These are phyloP conservation scores for Setaria italica DNA, from an alignment of 202 grass and related monocot genomes.

Conservation along the genomic window DNA sequence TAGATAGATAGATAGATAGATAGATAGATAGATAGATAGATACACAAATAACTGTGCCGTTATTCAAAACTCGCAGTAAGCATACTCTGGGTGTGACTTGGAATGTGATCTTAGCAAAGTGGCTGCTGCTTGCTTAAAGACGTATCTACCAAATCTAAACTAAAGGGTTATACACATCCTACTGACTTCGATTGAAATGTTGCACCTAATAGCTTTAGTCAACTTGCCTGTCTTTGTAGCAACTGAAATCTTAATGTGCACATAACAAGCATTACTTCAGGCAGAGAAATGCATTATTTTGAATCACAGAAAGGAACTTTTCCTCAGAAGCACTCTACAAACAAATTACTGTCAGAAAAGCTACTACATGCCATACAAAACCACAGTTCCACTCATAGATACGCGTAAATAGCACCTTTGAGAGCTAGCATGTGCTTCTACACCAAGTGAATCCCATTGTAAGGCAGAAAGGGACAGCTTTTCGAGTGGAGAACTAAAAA, in stretches of 20 bases:
- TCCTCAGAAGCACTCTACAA: slow-evolving; percentile 12
- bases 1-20: slow-evolving; percentile 32
- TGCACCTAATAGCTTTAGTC: slow-evolving; percentile 56
- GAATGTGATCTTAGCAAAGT: slow-evolving; percentile 33
- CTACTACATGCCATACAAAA: slow-evolving; percentile 24
- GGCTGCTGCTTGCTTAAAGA: slow-evolving; percentile 39
- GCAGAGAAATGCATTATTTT: slow-evolving; percentile 37
- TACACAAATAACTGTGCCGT: slow-evolving; percentile 20
- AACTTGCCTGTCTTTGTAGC: slow-evolving; percentile 46
- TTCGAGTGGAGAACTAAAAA: slow-evolving; percentile 29
- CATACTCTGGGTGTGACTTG: slow-evolving; percentile 29
- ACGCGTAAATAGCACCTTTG: not conserved
- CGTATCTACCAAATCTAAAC: slow-evolving; percentile 32
- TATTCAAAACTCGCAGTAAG: slow-evolving; percentile 27
- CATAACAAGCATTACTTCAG: slow-evolving; percentile 52
- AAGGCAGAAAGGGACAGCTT: slow-evolving; percentile 35
- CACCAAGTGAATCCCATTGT: slow-evolving; percentile 44
- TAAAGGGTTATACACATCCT: slow-evolving; percentile 20
- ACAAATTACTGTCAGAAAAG: slow-evolving; percentile 28
- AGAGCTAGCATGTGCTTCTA: slow-evolving; percentile 46
- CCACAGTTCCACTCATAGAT: slow-evolving; percentile 17
- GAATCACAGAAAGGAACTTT: slow-evolving; percentile 35
- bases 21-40: slow-evolving; percentile 30
- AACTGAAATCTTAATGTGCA: slow-evolving; percentile 42
- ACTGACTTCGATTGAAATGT: slow-evolving; percentile 55